phyloP scores from a whole-genome alignment of 345 rosid genomes.

The Garcia nutans region DNA sequence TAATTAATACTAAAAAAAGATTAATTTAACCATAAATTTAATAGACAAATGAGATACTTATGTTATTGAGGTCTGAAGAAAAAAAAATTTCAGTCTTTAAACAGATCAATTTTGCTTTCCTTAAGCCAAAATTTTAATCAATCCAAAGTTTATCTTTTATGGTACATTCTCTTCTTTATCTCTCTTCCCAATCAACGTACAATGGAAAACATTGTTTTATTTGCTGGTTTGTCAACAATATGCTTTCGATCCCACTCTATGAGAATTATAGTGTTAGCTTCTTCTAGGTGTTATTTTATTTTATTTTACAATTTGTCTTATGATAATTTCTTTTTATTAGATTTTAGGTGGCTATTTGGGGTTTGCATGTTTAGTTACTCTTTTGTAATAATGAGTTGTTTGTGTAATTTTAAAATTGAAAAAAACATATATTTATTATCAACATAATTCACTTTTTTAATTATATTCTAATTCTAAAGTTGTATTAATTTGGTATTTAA shows the following conservation, averaged over 20 bases:
- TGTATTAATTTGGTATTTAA: too few relatives aligned
- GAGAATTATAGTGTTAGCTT: too few relatives aligned
- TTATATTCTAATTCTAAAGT: too few relatives aligned
- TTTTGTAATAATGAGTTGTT: not conserved
- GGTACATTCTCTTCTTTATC: not conserved
- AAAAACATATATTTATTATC: too few relatives aligned
- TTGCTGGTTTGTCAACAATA: not conserved
- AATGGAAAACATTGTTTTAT: not conserved
- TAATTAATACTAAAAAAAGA: too few relatives aligned
- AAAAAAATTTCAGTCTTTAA: not conserved
- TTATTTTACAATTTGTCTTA: too few relatives aligned
- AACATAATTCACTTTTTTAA: too few relatives aligned
- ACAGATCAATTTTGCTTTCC: not conserved
- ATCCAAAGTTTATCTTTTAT: not conserved
- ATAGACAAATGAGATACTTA: too few relatives aligned
- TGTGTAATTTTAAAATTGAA: not conserved
- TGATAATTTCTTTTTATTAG: not conserved
- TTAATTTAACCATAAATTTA: too few relatives aligned
- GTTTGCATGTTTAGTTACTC: not conserved
- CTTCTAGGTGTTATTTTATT: conserved; percentile 7
- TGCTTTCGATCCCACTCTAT: not conserved
- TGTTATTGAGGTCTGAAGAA: too few relatives aligned
- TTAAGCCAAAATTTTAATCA: not conserved
- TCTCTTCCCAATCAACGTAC: not conserved
- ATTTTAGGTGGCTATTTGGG: not conserved